Base-by-base conservation (phyloP, 108 stramenopile genomes). In the Stephanodiscus triporus region DNA sequence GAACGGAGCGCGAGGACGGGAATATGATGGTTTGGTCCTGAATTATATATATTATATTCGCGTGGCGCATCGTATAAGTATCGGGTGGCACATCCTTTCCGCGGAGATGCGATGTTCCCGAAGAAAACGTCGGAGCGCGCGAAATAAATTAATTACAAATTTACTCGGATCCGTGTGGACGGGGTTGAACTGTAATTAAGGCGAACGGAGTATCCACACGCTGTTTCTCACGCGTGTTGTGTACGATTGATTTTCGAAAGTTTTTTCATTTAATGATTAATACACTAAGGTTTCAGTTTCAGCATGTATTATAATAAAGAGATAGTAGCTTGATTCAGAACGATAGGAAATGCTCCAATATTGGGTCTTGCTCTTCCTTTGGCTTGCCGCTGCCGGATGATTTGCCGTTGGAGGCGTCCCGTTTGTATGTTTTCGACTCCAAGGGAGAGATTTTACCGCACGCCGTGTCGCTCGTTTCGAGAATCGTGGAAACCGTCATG, bases 401-500 rank as follows among this genome's bases (percentile, higher is more conserved):
- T 55, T 59, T 38, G 24, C 40, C 70, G 59, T 30, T 68, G 32
- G 32, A 40, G 10, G 9, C 30, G 20, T 55, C 29, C 32, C 36
- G 63, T 10, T 23, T 47, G 36, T 42, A 63, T 47, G 67, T 51
- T 38, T 27, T 54, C 14, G 17, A 34, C 48, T 78, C 51, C 48
- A 56, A 37, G 22, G 55, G 40, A 17, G 40, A 36, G 54, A 57
- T 77, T 53, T 53, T 45, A 27, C 62, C 32, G 7, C 53, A 61
- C 6, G 32, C 43, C 37, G 77, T 70, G 42, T 69, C 84, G 49
- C 87, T 85, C 47, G 66, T 75, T 68, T 93, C 92, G 42, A 88
- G 87, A 55, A 88, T 81, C 61, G 88, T 88, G 2, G 89, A 89
- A 37, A 94, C 73, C 17, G 93, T 91, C 80, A 87, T 85, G 66